Evolutionary conservation across 2,329 filamentous ascomycete genomes (phyloP), one percentile per base, ranked within the genome.

Genomic region (Diaporthe citri): DNA sequence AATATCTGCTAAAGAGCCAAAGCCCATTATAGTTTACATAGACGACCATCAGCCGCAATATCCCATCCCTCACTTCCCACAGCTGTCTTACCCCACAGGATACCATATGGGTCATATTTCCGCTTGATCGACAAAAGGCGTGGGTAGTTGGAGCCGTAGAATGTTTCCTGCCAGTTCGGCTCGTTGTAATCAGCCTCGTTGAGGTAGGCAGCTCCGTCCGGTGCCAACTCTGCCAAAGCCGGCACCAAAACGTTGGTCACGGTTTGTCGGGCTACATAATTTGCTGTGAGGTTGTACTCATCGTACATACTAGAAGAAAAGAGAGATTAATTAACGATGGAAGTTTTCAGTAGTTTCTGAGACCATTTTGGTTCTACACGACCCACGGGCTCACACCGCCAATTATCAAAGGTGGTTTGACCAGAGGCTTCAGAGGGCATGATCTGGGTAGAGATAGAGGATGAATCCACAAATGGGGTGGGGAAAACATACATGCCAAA

Each of bases 41-140:
- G 79, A 8, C 83, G 82, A 12, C 85, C 86, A 69, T 81, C 75
- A 5, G 78, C 80, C 9, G 78, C 79, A 17, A 85, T 82, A 3
- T 76, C 77, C 85, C 85, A 88, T 6, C 77, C 78, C 17, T 87
- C 85, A 76, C 83, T 86, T 0, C 86, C 87, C 2, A 88, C 85
- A 13, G 80, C 83, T 0, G 82, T 83, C 2, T 78, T 80, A 22
- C 83, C 85, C 62, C 86, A 85, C 41, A 85, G 86, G 1, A 87
- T 39, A 3, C 78, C 79, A 3, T 80, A 39, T 6, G 84, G 79
- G 78, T 87, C 87, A 77, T 84, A 87, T 67, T 80, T 83, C 13
- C 82, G 76, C 82, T 89, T 89, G 36, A 88, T 80, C 0, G 41
- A 64, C 20, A 81, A 36, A 51, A 86, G 75, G 5, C 77, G 73